Conservation (phyloP, 225 moss, liverwort and hornwort species). For the Asterella californica region DNA sequence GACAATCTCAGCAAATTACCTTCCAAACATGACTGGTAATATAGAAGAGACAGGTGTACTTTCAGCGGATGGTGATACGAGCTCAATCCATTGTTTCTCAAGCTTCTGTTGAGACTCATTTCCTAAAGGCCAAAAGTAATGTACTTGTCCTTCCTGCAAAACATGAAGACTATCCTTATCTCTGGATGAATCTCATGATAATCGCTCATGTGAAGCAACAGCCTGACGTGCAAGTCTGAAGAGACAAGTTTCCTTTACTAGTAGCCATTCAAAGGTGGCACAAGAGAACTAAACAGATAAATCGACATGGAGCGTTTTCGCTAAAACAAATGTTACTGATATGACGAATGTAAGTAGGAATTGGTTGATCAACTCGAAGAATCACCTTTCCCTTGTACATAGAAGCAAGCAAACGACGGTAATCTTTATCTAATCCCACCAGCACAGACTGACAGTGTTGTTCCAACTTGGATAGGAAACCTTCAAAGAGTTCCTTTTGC, state of each 20-base stretch:
- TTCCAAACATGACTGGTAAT: slow-evolving; percentile 95
- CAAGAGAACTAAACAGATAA: neutral
- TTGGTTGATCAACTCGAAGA: neutral
- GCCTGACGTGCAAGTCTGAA: no score
- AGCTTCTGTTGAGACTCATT: slow-evolving; percentile 54
- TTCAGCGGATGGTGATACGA: slow-evolving; percentile 25
- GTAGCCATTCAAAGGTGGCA: no score
- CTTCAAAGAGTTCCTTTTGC: slow-evolving; percentile 75
- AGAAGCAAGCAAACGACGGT: slow-evolving; percentile 63
- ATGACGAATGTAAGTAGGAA: neutral
- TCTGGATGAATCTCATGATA: neutral
- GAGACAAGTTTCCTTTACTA: no score
- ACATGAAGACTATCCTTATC: neutral
- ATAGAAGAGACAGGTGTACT: slow-evolving; percentile 35
- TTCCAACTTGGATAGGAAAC: slow-evolving; percentile 63
- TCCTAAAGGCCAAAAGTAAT: slow-evolving; percentile 83
- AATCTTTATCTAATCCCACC: slow-evolving; percentile 84
- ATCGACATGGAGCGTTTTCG: neutral
- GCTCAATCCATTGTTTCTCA: slow-evolving; percentile 58
- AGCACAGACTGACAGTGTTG: slow-evolving; percentile 66
- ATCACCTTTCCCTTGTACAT: slow-evolving; percentile 40
- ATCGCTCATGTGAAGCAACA: neutral
- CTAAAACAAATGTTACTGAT: neutral
- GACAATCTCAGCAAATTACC: slow-evolving; percentile 39
- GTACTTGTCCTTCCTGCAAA: slow-evolving; percentile 53